Evolutionary conservation across 2,329 filamentous ascomycete genomes (phyloP), one percentile per base, ranked within the genome.

Genomic region (Diaporthe aspalathi): DNA sequence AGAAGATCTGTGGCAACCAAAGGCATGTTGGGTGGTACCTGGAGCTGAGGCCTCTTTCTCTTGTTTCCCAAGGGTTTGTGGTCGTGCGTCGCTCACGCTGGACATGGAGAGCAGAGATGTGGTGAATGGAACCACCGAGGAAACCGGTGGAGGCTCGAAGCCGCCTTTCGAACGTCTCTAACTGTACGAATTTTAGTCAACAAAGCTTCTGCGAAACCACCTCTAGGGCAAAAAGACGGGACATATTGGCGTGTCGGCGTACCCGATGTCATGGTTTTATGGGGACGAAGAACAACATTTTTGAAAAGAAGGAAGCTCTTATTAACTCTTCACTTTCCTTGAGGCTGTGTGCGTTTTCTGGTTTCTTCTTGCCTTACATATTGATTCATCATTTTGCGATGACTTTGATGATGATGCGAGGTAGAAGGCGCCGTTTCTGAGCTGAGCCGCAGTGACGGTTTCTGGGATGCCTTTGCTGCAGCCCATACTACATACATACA

Each of bases 201-300:
- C 71, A 68, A 67, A 71, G 52, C 43, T 68, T 71, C 56, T 62
- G 57, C 54, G 65, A 71, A 49, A 54, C 56, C 47, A 62, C 29
- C 67, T 68, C 65, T 69, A 71, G 72, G 72, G 72, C 38, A 70
- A 71, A 70, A 70, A 70, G 68, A 66, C 49, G 68, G 57, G 49
- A 63, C 54, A 71, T 60, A 68, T 38, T 56, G 67, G 56, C 67
- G 56, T 60, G 67, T 56, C 56, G 68, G 70, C 57, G 57, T 66
- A 70, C 43, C 60, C 43, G 29, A 65, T 62, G 50, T 68, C 63
- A 65, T 65, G 68, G 71, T 70, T 73, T 67, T 52, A n/a, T 73
- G 56, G 47, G 53, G 67, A 49, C 60, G 40, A 53, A 24, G n/a
- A 69, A 73, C 32, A 52, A n/a, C n/a, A n/a, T n/a, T 40, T 67